phyloP scores from a whole-genome alignment of 768 basidiomycete species.

The Macrolepiota fuliginosa region DNA sequence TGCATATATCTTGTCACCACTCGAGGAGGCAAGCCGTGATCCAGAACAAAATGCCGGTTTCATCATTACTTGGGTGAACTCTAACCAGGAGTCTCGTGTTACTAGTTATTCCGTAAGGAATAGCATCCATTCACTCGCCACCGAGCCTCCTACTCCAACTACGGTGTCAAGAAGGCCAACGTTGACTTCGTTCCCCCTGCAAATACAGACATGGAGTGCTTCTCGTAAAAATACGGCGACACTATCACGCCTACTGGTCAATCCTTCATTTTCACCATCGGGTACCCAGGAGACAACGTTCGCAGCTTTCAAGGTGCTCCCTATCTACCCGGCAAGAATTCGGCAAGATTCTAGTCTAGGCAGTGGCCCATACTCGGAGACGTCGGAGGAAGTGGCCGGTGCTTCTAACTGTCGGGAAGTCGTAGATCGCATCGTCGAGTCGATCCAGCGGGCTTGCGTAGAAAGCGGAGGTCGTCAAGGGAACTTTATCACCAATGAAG shows the following conservation, averaged over 20 bases:
- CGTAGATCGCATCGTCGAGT: slow-evolving; percentile 70
- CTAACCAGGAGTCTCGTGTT: slow-evolving; percentile 69
- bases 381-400: slow-evolving; percentile 57
- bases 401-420: slow-evolving; percentile 76
- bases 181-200: slow-evolving; percentile 16
- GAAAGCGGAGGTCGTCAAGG: slow-evolving; percentile 49
- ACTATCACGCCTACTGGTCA: slow-evolving; percentile 34
- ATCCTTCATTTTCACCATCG: slow-evolving; percentile 21
- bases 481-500: slow-evolving; percentile 58
- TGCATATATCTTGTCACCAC: slow-evolving; percentile 91
- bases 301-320: slow-evolving; percentile 79
- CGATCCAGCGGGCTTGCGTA: slow-evolving; percentile 64
- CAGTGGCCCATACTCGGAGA: slow-evolving; percentile 44
- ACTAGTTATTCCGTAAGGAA: slow-evolving; percentile 88
- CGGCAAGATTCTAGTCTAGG: slow-evolving; percentile 46
- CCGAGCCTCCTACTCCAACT: slow-evolving; percentile 16
- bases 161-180: slow-evolving; percentile 15
- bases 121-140: slow-evolving; percentile 33
- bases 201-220: slow-evolving; percentile 6
- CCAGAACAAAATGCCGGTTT: slow-evolving; percentile 89
- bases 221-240: slow-evolving; percentile 7
- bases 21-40: slow-evolving; percentile 91
- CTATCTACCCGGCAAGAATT: slow-evolving; percentile 60
- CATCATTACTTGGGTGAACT: slow-evolving; percentile 72
- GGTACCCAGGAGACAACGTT: slow-evolving; percentile 40